phyloP scores from a whole-genome alignment of 768 basidiomycete genomes.

The Macrolepiota fuliginosa region DNA sequence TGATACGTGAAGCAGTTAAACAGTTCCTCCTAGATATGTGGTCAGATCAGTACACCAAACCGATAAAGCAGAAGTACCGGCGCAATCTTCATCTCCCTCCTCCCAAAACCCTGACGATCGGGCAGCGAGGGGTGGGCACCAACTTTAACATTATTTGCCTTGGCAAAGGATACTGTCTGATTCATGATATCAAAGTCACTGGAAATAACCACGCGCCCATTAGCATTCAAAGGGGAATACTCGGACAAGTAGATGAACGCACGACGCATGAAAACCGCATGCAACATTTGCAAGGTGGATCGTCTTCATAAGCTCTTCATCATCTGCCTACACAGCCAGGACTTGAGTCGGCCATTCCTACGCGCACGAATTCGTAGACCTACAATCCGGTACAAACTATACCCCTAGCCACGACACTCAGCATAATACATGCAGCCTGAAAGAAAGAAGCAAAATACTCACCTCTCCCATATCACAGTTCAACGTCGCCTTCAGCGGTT shows the following conservation, averaged over 20 bases:
- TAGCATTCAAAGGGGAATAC: not conserved
- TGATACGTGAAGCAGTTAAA: constrained; percentile 60
- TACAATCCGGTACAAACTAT: constrained; percentile 48
- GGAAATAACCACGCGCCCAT: not conserved
- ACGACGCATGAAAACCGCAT: constrained; percentile 71
- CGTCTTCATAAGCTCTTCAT: constrained; percentile 50
- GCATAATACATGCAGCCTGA: not conserved
- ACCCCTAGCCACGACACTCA: constrained; percentile 25
- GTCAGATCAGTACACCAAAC: not conserved
- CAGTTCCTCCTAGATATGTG: constrained; percentile 45
- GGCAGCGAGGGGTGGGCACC: constrained; percentile 69
- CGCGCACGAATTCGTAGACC: not conserved
- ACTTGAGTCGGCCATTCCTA: not conserved
- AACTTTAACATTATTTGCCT: constrained; percentile 50
- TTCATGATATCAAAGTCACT: constrained; percentile 69
- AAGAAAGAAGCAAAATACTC: not conserved
- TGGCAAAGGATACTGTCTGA: constrained; percentile 56
- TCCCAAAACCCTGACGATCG: constrained; percentile 63
- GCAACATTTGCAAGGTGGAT: constrained; percentile 64
- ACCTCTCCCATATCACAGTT: constrained; percentile 63
- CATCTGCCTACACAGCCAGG: constrained; percentile 37
- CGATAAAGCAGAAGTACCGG: constrained; percentile 34
- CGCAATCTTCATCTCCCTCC: constrained; percentile 61
- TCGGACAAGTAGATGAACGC: constrained; percentile 4
- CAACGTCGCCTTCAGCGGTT: constrained; percentile 39